Percentiles rank a stretch among this genome's conserved stretches.
phyloP scores from a whole-genome alignment of 2,329 filamentous ascomycete species.

The Scortechinia acanthostroma region DNA sequence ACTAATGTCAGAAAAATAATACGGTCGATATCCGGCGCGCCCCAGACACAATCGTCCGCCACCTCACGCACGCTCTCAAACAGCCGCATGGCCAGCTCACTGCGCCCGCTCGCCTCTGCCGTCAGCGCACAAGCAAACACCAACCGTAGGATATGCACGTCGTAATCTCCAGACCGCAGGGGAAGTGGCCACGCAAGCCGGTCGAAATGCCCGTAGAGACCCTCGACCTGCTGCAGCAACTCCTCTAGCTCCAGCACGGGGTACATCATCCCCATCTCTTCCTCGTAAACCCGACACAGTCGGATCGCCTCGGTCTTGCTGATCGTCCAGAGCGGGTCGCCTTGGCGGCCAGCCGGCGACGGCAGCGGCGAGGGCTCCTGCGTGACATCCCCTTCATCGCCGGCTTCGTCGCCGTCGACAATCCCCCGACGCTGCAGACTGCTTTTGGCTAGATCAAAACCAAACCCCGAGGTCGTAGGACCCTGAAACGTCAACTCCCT shows the following conservation, averaged over 20 bases:
- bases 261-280: slow-evolving; percentile 67
- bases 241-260: slow-evolving; percentile 56
- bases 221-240: slow-evolving; percentile 46
- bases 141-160: slow-evolving; percentile 50
- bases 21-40: background rate
- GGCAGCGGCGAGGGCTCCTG: slow-evolving; percentile 2
- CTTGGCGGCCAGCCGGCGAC: background rate
- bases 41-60: slow-evolving; percentile 31
- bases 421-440: slow-evolving; percentile 25
- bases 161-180: slow-evolving; percentile 35
- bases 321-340: slow-evolving; percentile 57
- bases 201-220: slow-evolving; percentile 58
- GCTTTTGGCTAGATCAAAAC: slow-evolving; percentile 21
- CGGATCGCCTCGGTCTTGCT: slow-evolving; percentile 55
- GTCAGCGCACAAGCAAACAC: slow-evolving; percentile 54
- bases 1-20: slow-evolving; percentile 5
- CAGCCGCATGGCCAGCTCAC: slow-evolving; percentile 48
- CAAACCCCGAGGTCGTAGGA: slow-evolving; percentile 22
- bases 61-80: slow-evolving; percentile 52
- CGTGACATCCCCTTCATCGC: slow-evolving; percentile 5
- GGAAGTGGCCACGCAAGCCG: no score
- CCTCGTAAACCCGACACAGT: slow-evolving; percentile 56
- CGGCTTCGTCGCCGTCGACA: slow-evolving; percentile 12
- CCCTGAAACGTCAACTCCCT: slow-evolving; percentile 25
- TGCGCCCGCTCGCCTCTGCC: slow-evolving; percentile 53